phyloP scores from a whole-genome alignment of 805 yeast genomes.

The Ogataea nonfermentans region DNA sequence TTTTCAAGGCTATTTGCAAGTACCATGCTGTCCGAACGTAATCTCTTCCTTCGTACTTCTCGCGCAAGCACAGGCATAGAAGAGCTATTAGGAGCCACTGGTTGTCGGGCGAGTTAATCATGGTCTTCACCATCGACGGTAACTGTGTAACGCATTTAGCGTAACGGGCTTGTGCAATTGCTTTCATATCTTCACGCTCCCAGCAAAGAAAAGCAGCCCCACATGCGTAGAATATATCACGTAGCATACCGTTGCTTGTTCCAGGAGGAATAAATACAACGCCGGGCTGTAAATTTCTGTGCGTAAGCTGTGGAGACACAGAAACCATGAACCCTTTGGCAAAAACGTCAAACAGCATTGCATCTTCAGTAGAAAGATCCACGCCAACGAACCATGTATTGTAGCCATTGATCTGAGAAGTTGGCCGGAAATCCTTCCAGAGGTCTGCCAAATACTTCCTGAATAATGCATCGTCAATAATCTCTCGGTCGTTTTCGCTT shows the following conservation, averaged over 20 bases:
- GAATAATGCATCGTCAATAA: constrained; percentile 25
- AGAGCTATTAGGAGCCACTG: constrained; percentile 41
- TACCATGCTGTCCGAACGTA: constrained; percentile 31
- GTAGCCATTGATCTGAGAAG: constrained; percentile 15
- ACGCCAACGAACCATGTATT: constrained; percentile 20
- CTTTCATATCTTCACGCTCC: constrained; percentile 28
- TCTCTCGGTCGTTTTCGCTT: constrained; percentile 6
- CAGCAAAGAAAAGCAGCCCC: constrained; percentile 39
- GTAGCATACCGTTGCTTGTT: constrained; percentile 22
- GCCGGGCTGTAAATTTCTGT: constrained; percentile 39
- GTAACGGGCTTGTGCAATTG: constrained; percentile 25
- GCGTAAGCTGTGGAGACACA: constrained; percentile 42
- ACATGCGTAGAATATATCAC: constrained; percentile 37
- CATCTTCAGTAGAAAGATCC: constrained; percentile 18
- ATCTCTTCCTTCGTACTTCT: constrained; percentile 32
- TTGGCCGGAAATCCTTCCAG: constrained; percentile 11
- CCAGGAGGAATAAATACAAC: constrained; percentile 41
- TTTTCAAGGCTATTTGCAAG: constrained; percentile 34
- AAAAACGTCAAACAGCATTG: constrained; percentile 35
- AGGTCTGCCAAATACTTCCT: constrained; percentile 20
- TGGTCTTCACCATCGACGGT: constrained; percentile 18
- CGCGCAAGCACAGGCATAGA: constrained; percentile 39
- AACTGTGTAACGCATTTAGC: constrained; percentile 23
- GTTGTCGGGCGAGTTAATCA: constrained; percentile 29
- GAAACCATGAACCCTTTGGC: constrained; percentile 40